Evolutionary conservation across 2,329 filamentous ascomycete genomes (phyloP).

Genomic region (Stylonectria norvegica): DNA sequence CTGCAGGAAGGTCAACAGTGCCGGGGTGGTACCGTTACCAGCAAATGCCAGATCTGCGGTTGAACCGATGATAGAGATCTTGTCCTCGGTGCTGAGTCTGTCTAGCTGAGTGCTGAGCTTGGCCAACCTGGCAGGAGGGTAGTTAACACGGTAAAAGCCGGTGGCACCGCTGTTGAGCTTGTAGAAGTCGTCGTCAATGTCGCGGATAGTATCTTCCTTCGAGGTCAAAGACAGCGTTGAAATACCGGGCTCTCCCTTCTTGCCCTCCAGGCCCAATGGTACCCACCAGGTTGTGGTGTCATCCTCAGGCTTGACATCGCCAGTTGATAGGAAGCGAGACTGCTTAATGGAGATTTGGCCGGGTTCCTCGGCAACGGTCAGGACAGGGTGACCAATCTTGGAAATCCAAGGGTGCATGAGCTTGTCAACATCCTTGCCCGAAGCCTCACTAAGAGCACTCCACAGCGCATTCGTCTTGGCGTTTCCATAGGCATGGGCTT

Average conservation of each 20-base stretch:
- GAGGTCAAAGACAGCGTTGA: conserved; percentile 65
- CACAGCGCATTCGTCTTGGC: conserved; percentile 91
- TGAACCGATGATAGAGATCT: conserved; percentile 88
- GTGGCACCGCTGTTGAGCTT: conserved; percentile 88
- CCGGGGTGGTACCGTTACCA: conserved; percentile 77
- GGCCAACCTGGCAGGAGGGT: conserved; percentile 76
- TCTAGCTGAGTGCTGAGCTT: conserved; percentile 76
- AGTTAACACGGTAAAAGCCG: conserved; percentile 89
- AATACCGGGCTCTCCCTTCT: conserved; percentile 59
- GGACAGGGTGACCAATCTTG: conserved; percentile 89
- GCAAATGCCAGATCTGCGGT: conserved; percentile 85
- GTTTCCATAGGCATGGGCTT: conserved; percentile 82
- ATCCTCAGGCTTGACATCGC: conserved; percentile 86
- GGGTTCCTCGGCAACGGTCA: conserved; percentile 80
- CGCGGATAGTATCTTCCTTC: conserved; percentile 73
- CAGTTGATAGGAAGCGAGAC: conserved; percentile 84
- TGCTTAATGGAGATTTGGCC: conserved; percentile 81
- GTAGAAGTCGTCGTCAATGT: conserved; percentile 78
- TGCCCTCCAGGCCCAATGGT: conserved; percentile 79
- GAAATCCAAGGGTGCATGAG: conserved; percentile 96
- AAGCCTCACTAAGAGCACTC: conserved; percentile 82
- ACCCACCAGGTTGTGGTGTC: conserved; percentile 96
- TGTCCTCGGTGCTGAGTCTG: conserved; percentile 78
- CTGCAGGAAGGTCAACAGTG: conserved; percentile 77
- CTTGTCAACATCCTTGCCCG: conserved; percentile 76